Percentiles rank a stretch among this genome's conserved stretches.
phyloP scores from a whole-genome alignment of 176 grass and related monocot species.

The Hordeum marinum region DNA sequence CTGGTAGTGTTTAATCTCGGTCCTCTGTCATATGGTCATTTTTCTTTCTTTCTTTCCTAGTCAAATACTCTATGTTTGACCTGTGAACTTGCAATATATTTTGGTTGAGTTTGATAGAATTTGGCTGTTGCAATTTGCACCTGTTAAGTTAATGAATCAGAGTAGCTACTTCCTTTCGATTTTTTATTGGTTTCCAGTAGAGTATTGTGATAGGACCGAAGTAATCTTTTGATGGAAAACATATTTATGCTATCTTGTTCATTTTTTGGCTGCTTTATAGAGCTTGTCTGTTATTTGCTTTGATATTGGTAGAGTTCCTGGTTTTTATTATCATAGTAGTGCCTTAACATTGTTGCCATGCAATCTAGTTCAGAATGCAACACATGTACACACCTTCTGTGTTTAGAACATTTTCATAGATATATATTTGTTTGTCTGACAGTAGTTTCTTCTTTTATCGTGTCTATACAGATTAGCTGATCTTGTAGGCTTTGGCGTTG shows the following conservation, averaged over 20 bases:
- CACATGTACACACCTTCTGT: not conserved
- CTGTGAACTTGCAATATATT: not conserved
- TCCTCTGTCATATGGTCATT: not conserved
- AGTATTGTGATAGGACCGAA: not conserved
- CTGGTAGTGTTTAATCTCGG: not conserved
- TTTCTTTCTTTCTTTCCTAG: not conserved
- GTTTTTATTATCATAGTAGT: not conserved
- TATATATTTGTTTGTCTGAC: slow-evolving; percentile 5
- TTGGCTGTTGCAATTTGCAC: not conserved
- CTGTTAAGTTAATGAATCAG: not conserved
- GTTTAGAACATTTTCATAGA: not conserved
- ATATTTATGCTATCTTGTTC: not conserved
- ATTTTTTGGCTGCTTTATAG: not conserved
- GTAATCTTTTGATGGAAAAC: not conserved
- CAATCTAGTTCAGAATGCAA: slow-evolving; percentile 1
- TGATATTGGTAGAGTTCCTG: not conserved
- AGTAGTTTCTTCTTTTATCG: slow-evolving; percentile 16
- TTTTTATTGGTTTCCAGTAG: not conserved
- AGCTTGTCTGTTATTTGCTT: not conserved
- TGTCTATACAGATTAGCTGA: slow-evolving; percentile 51
- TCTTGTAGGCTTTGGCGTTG: slow-evolving; percentile 75
- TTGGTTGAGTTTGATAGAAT: not conserved
- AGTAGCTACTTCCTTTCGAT: not conserved
- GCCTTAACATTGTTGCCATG: not conserved
- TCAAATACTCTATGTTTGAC: not conserved